These are phyloP conservation scores for Abortiporus biennis DNA, from an alignment of 1,284 basidiomycete species.

Conservation along the genomic window DNA sequence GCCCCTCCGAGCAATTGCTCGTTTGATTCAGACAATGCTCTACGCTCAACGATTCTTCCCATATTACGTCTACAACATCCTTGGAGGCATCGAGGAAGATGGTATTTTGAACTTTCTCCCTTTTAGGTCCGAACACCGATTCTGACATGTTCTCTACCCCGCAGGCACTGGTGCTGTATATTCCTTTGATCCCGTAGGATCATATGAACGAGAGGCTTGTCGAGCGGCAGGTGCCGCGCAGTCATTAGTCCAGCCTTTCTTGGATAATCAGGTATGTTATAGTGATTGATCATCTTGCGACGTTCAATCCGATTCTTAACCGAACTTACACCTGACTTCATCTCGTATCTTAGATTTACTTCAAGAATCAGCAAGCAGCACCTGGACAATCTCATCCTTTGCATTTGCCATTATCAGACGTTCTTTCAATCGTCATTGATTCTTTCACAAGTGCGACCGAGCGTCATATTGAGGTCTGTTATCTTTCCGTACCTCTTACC, in stretches of 20 bases:
- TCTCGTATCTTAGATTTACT: constrained; percentile 71
- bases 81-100: constrained; percentile 91
- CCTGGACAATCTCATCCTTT: constrained; percentile 65
- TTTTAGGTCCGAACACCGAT: constrained; percentile 1
- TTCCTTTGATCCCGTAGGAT: constrained; percentile 95
- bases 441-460: constrained; percentile 93
- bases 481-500: constrained; percentile 5
- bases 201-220: constrained; percentile 92
- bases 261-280: constrained; percentile 84
- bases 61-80: constrained; percentile 93
- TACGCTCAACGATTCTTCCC: constrained; percentile 94
- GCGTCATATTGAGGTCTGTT: constrained; percentile 85
- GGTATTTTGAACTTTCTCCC: constrained; percentile 46
- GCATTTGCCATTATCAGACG: constrained; percentile 76
- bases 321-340: constrained; percentile 33
- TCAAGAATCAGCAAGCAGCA: constrained; percentile 83
- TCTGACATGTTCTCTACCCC: constrained; percentile 6
- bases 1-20: constrained; percentile 86
- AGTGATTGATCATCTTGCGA: background rate
- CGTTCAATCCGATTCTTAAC: constrained; percentile 37
- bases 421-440: constrained; percentile 85
- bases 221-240: constrained; percentile 91
- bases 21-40: constrained; percentile 94
- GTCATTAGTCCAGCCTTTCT: constrained; percentile 87
- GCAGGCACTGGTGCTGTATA: constrained; percentile 91